Evolutionary conservation across 495 filamentous ascomycete genomes (phyloP).

Genomic region (Podospora didyma): DNA sequence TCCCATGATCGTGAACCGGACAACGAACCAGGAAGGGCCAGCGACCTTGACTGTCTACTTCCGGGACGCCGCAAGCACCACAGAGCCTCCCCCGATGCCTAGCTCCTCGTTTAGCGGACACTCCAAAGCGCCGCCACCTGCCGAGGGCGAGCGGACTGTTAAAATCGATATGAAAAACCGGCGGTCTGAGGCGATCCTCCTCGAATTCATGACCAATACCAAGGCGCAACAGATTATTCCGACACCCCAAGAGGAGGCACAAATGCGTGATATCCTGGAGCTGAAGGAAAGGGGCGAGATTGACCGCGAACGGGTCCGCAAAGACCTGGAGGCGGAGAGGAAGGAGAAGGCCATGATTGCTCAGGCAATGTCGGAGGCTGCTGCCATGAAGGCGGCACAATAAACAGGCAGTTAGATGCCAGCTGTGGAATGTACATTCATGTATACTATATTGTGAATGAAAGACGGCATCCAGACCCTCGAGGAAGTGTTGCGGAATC

Average conservation of each 20-base stretch:
- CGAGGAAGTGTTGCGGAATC: too few relatives aligned
- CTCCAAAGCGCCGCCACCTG: slow-evolving; percentile 37
- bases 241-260: slow-evolving; percentile 55
- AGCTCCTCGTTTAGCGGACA: slow-evolving; percentile 32
- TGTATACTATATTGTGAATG: slow-evolving; percentile 17
- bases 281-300: slow-evolving; percentile 45
- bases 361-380: slow-evolving; percentile 27
- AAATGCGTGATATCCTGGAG: slow-evolving; percentile 57
- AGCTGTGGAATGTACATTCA: slow-evolving; percentile 7
- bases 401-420: not conserved
- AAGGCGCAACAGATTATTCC: slow-evolving; percentile 58
- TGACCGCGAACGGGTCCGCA: slow-evolving; percentile 58
- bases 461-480: too few relatives aligned
- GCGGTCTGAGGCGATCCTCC: slow-evolving; percentile 61
- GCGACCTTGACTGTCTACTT: slow-evolving; percentile 77
- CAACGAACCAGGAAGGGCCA: slow-evolving; percentile 48
- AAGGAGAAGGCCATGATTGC: slow-evolving; percentile 51
- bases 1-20: slow-evolving; percentile 75
- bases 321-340: slow-evolving; percentile 59
- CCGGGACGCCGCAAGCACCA: slow-evolving; percentile 28
- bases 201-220: slow-evolving; percentile 63
- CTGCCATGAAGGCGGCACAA: slow-evolving; percentile 23
- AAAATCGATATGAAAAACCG: slow-evolving; percentile 63
- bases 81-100: slow-evolving; percentile 20
- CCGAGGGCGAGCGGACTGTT: slow-evolving; percentile 39